Evolutionary conservation across 2,329 filamentous ascomycete genomes (phyloP).

Genomic region (Pezicula neosporulosa): DNA sequence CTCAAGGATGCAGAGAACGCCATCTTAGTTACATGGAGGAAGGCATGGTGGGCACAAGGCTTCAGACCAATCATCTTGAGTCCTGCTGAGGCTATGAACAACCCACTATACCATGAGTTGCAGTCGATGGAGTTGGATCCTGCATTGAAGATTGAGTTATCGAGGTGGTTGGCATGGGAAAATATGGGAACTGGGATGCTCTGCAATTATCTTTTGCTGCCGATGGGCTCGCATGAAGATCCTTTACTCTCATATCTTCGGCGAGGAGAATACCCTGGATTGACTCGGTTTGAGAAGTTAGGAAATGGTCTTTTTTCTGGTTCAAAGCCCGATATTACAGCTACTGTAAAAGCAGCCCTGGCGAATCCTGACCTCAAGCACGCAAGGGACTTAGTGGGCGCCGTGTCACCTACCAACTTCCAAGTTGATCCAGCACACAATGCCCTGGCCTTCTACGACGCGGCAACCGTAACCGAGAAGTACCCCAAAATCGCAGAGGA

Average conservation of each 20-base stretch:
- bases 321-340: slow-evolving; percentile 58
- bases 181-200: slow-evolving; percentile 84
- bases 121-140: slow-evolving; percentile 59
- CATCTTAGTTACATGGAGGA: slow-evolving; percentile 80
- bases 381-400: slow-evolving; percentile 60
- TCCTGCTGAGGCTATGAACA: slow-evolving; percentile 75
- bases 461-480: slow-evolving; percentile 54
- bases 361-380: slow-evolving; percentile 49
- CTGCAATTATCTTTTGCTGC: slow-evolving; percentile 74
- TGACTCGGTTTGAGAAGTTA: slow-evolving; percentile 73
- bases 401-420: slow-evolving; percentile 58
- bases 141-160: slow-evolving; percentile 64
- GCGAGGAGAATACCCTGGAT: slow-evolving; percentile 67
- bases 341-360: slow-evolving; percentile 59
- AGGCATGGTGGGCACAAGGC: slow-evolving; percentile 93
- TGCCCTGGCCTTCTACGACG: slow-evolving; percentile 76
- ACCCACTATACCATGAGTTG: slow-evolving; percentile 72
- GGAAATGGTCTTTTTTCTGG: slow-evolving; percentile 72
- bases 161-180: slow-evolving; percentile 90
- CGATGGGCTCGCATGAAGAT: slow-evolving; percentile 77
- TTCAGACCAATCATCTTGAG: slow-evolving; percentile 83
- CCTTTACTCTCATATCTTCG: slow-evolving; percentile 68
- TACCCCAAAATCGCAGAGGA: slow-evolving; percentile 67
- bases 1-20: slow-evolving; percentile 71
- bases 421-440: slow-evolving; percentile 60